A percentile compares a stretch with the other conserved stretches of the same genome.
Evolutionary conservation across 2,329 filamentous ascomycete genomes (phyloP).

Genomic region (Fusarium marasasianum): DNA sequence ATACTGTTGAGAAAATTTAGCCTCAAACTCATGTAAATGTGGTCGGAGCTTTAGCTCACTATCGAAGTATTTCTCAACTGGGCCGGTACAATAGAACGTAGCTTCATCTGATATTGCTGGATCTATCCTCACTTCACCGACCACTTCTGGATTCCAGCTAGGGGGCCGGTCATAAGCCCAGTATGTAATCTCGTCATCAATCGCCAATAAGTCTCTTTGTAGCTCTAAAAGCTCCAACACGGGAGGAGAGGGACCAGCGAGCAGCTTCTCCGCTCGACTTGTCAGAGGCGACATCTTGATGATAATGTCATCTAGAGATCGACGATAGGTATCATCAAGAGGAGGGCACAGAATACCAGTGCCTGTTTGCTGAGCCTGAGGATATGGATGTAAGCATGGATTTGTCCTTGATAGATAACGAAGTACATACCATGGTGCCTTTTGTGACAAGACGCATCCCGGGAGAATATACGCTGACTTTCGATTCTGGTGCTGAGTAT

Average conservation of each 20-base stretch:
- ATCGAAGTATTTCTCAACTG: slow-evolving; percentile 9
- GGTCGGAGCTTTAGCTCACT: not conserved
- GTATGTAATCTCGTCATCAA: not conserved
- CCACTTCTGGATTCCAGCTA: not conserved
- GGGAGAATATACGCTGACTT: not conserved
- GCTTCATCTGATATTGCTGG: not conserved
- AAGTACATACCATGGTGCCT: not conserved
- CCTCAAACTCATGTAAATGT: fast-evolving
- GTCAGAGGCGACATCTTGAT: slow-evolving; percentile 1
- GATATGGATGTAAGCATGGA: not conserved
- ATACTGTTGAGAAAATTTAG: not conserved
- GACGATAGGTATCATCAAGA: not conserved
- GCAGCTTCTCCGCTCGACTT: not conserved
- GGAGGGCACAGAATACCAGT: slow-evolving; percentile 6
- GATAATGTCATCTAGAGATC: slow-evolving; percentile 9
- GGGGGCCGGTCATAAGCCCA: not conserved
- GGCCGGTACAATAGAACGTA: not conserved
- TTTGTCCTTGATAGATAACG: fast-evolving
- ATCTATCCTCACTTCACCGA: not conserved
- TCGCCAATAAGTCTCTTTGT: not conserved
- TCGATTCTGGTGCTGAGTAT: not conserved
- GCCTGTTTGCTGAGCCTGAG: not conserved
- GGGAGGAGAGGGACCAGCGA: not conserved
- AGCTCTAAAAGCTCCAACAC: not conserved
- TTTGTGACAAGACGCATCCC: slow-evolving; percentile 4